A percentile compares a stretch with the other conserved stretches of the same genome.
Conservation (phyloP, 2,329 filamentous ascomycete genomes). For the Penicillium sclerotiorum region DNA sequence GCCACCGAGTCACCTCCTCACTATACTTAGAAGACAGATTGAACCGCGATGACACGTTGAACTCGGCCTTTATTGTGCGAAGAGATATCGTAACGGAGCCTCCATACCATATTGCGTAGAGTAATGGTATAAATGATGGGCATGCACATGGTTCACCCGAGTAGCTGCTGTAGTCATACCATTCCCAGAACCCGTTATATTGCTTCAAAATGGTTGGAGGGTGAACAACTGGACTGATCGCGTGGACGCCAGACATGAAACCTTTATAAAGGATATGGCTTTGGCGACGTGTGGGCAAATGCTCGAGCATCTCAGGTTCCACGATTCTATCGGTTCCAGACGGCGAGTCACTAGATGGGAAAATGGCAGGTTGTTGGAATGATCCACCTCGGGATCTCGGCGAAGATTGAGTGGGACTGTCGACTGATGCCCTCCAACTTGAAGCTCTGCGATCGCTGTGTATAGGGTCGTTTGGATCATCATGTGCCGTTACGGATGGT, state of each 20-base stretch:
- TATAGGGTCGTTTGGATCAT: constrained; percentile 26
- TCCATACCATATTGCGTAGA: constrained; percentile 54
- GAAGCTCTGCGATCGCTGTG: constrained; percentile 14
- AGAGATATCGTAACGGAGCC: constrained; percentile 49
- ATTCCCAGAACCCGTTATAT: constrained; percentile 50
- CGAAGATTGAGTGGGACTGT: constrained; percentile 14
- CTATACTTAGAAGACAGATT: constrained; percentile 42
- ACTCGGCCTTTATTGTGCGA: constrained; percentile 45
- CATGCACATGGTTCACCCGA: constrained; percentile 41
- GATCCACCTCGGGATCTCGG: constrained; percentile 28
- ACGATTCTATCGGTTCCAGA: constrained; percentile 35
- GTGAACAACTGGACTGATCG: constrained; percentile 48
- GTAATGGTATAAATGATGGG: constrained; percentile 46
- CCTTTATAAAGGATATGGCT: constrained; percentile 51
- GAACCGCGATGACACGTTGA: constrained; percentile 38
- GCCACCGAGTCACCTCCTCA: constrained; percentile 47
- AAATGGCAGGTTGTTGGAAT: constrained; percentile 42
- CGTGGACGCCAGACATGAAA: constrained; percentile 51
- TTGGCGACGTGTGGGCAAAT: constrained; percentile 47
- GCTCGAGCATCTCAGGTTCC: constrained; percentile 44
- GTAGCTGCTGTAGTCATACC: constrained; percentile 45
- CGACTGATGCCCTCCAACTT: constrained; percentile 27
- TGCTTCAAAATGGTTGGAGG: constrained; percentile 46
- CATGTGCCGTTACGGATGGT: constrained; percentile 22
- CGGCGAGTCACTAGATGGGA: constrained; percentile 41